phyloP scores from a whole-genome alignment of 768 basidiomycete genomes.

The Gloeostereum incarnatum region DNA sequence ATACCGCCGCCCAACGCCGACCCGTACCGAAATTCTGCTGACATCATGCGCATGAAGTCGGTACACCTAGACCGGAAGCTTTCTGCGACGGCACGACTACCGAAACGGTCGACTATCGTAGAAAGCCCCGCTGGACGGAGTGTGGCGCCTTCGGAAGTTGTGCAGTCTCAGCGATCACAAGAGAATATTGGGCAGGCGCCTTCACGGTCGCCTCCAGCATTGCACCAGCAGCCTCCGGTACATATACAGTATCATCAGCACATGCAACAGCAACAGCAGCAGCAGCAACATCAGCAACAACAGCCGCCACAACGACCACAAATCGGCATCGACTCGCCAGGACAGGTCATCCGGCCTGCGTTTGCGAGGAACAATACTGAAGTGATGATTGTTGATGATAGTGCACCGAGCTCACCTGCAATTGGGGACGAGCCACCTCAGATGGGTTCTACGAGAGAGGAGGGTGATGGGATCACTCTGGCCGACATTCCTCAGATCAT shows the following conservation, averaged over 20 bases:
- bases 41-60: conserved; percentile 92
- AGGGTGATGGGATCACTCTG: conserved; percentile 83
- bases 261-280: conserved; percentile 17
- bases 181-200: conserved; percentile 26
- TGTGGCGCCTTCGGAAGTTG: conserved; percentile 62
- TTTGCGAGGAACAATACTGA: conserved; percentile 76
- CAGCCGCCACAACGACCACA: conserved; percentile 25
- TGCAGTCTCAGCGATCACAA: conserved; percentile 37
- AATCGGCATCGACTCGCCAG: conserved; percentile 24
- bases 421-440: conserved; percentile 35
- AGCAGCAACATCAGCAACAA: conserved; percentile 19
- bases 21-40: conserved; percentile 78
- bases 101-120: conserved; percentile 91
- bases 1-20: conserved; percentile 43
- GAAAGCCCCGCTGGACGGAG: conserved; percentile 89
- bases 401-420: conserved; percentile 62
- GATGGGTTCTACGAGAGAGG: conserved; percentile 18
- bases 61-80: conserved; percentile 93
- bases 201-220: too few species aligned
- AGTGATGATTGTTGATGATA: conserved; percentile 84
- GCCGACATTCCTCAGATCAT: conserved; percentile 92
- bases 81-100: conserved; percentile 85
- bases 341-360: conserved; percentile 53
- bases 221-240: conserved; percentile 18
- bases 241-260: conserved; percentile 20